Percentiles rank a stretch among this genome's conserved stretches.
Conservation (phyloP, 1,139 yeast genomes). For the Blastobotrys petasosporus region DNA sequence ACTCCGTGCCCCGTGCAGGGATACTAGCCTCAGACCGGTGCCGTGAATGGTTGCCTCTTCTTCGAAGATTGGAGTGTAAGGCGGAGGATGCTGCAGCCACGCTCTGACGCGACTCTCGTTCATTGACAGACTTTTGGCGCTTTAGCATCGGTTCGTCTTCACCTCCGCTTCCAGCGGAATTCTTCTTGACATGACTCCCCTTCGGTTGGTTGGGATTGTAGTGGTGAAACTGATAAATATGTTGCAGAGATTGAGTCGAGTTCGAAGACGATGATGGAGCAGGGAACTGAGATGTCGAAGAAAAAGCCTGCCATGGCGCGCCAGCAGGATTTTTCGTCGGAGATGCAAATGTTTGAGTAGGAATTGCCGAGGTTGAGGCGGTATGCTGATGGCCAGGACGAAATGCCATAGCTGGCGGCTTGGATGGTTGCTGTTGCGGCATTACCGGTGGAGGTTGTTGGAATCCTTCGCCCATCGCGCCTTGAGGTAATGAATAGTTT, state of each 20-base stretch:
- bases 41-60: constrained; percentile 28
- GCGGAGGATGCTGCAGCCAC: constrained; percentile 22
- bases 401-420: constrained; percentile 15
- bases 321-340: constrained; percentile 7
- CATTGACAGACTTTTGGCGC: constrained; percentile 19
- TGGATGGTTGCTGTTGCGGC: constrained; percentile 17
- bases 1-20: constrained; percentile 14
- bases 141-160: constrained; percentile 16
- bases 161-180: constrained; percentile 3
- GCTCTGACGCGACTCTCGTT: constrained; percentile 11
- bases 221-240: constrained; percentile 25
- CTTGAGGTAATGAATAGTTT: constrained; percentile 25
- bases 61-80: constrained; percentile 17
- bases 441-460: constrained; percentile 13
- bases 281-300: constrained; percentile 2
- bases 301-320: background rate
- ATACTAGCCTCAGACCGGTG: constrained; percentile 30
- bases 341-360: constrained; percentile 16
- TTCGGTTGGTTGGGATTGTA: constrained; percentile 27
- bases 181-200: constrained; percentile 14
- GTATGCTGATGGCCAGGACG: constrained; percentile 25
- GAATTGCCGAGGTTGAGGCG: constrained; percentile 24
- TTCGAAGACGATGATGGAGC: constrained; percentile 22
- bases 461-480: constrained; percentile 16
- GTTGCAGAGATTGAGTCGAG: constrained; percentile 21